Conservation (phyloP, 2,329 filamentous ascomycete genomes). For the Onygena corvina region DNA sequence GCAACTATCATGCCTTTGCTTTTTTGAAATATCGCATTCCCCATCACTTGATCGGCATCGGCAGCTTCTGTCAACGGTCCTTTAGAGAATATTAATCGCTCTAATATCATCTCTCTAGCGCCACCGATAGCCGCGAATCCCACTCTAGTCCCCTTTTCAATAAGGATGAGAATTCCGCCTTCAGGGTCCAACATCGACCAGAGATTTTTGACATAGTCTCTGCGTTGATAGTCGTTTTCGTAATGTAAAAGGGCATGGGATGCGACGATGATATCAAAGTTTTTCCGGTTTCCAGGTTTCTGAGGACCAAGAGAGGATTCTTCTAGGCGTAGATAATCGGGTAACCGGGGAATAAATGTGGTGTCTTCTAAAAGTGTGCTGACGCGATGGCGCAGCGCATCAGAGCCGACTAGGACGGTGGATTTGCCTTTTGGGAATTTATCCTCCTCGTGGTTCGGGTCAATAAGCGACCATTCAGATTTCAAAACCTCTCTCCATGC, state of each 20-base stretch:
- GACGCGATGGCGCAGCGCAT: constrained; percentile 60
- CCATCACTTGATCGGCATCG: constrained; percentile 14
- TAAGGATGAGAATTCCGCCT: constrained; percentile 71
- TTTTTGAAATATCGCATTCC: constrained; percentile 30
- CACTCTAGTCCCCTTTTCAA: constrained; percentile 83
- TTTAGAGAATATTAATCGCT: constrained; percentile 58
- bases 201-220: constrained; percentile 69
- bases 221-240: constrained; percentile 63
- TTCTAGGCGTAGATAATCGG: constrained; percentile 62
- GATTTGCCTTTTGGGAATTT: constrained; percentile 55
- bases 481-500: constrained; percentile 59
- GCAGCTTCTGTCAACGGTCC: constrained; percentile 32
- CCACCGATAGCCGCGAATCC: constrained; percentile 88
- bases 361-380: constrained; percentile 74
- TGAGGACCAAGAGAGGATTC: constrained; percentile 21
- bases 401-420: constrained; percentile 67
- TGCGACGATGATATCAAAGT: constrained; percentile 80
- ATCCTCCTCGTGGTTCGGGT: constrained; percentile 29
- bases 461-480: constrained; percentile 68
- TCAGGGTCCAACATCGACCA: constrained; percentile 76
- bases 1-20: constrained; percentile 52
- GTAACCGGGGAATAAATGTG: constrained; percentile 81
- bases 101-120: constrained; percentile 65
- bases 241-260: constrained; percentile 70
- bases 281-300: constrained; percentile 52